Percentiles rank a stretch among this genome's conserved stretches.
phyloP scores from a whole-genome alignment of 2,329 filamentous ascomycete genomes.

The Stachybotrys echinatus region DNA sequence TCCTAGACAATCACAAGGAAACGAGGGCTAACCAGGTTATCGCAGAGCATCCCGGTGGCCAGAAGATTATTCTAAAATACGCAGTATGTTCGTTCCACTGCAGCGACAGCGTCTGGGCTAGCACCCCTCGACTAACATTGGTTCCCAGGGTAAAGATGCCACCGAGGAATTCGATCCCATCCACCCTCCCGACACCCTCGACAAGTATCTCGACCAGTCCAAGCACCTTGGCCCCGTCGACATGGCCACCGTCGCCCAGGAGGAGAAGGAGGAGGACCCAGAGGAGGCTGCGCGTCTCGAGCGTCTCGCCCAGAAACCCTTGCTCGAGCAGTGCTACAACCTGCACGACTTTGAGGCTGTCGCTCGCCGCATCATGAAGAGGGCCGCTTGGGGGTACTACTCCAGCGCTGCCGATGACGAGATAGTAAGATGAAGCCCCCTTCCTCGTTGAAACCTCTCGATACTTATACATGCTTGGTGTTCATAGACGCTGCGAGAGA shows the following conservation, averaged over 20 bases:
- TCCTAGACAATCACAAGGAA: background rate
- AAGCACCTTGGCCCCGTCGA: slow-evolving; percentile 90
- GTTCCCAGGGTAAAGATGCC: slow-evolving; percentile 71
- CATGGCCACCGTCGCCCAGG: slow-evolving; percentile 74
- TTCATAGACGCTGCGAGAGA: slow-evolving; percentile 80
- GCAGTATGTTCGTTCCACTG: slow-evolving; percentile 44
- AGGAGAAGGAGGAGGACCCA: slow-evolving; percentile 60
- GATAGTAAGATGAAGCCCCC: slow-evolving; percentile 24
- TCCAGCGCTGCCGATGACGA: slow-evolving; percentile 69
- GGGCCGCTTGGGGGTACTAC: slow-evolving; percentile 95
- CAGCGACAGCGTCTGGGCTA: background rate
- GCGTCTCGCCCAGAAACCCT: slow-evolving; percentile 69
- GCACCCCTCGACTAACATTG: background rate
- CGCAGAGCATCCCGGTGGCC: slow-evolving; percentile 78
- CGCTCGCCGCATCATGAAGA: slow-evolving; percentile 88
- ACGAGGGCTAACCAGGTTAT: background rate
- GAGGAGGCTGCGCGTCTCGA: slow-evolving; percentile 63
- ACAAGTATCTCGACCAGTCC: slow-evolving; percentile 74
- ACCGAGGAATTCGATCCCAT: slow-evolving; percentile 91
- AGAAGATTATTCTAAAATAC: slow-evolving; percentile 94
- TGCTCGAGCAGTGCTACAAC: slow-evolving; percentile 85
- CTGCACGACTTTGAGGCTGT: slow-evolving; percentile 94
- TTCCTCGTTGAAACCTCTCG: background rate
- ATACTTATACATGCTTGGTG: slow-evolving; percentile 3
- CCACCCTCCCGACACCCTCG: slow-evolving; percentile 79